Percentiles rank a stretch among this genome's conserved stretches.
These are phyloP conservation scores for Beta lomatogona DNA, from an alignment of 179 eudicot species.

Conservation along the genomic window DNA sequence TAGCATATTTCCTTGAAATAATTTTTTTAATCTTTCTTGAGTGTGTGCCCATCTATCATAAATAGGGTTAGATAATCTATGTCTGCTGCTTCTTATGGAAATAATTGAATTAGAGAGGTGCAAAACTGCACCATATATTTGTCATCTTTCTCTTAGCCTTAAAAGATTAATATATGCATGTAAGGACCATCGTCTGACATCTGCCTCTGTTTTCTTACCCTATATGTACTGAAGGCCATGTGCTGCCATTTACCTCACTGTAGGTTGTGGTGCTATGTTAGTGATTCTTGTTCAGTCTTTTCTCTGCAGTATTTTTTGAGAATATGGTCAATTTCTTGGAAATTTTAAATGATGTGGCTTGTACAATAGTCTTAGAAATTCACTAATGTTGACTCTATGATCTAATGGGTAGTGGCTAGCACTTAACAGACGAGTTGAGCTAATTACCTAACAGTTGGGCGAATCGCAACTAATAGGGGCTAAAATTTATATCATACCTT, in stretches of 20 bases:
- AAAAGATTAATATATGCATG: conserved; percentile 5
- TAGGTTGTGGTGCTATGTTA: conserved; percentile 13
- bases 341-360: background rate
- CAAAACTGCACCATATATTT: conserved; percentile 8
- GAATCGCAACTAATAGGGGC: background rate
- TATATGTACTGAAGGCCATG: conserved; percentile 21
- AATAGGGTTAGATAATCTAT: conserved; percentile 10
- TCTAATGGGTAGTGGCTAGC: background rate
- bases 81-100: conserved; percentile 19
- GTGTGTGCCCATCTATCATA: background rate
- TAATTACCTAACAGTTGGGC: background rate
- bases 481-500: background rate
- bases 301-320: background rate
- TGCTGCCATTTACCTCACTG: conserved; percentile 27
- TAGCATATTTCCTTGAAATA: too few relatives aligned
- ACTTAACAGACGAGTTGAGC: background rate
- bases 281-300: conserved; percentile 20
- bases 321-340: background rate
- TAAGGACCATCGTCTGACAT: conserved; percentile 27
- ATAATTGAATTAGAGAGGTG: conserved; percentile 16
- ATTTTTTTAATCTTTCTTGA: background rate
- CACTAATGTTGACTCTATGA: background rate
- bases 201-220: conserved; percentile 12
- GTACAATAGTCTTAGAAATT: background rate
- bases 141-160: conserved; percentile 10